Base-by-base conservation (phyloP, 1,284 basidiomycete genomes). In the Stygiomarasmius scandens region DNA sequence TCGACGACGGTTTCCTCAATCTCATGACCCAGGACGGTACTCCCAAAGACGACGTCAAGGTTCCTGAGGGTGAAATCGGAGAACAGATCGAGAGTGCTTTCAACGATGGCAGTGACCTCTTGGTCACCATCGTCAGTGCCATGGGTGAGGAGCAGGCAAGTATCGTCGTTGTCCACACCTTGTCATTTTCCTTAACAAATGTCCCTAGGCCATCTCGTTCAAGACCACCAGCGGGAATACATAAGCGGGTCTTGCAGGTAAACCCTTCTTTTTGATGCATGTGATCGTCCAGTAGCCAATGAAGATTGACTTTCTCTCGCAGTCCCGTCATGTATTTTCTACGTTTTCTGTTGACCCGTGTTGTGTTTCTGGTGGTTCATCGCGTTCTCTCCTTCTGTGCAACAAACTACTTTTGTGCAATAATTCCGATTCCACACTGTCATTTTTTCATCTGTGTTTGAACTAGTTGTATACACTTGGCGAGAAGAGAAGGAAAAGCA, bases 31-130 rank as follows among this genome's bases (percentile, higher is more conserved):
- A 72, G 68, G 95, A 98, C 61, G 96, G 95, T 62, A 71, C 71
- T 68, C 41, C 91, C 71, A 99, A 99, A 84, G 94, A 98, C 74
- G 96, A 99, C 77, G 93, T 99, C 77, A 92, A 89, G 74, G 76
- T 98, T 66, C 97, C 96, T 54, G 96, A 98, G 60, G 79, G 84
- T 60, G 90, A 94, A 16, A 65, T 98, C 54, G 96, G 96, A 66
- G 78, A 82, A 59, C 77, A 90, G 66, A 95, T 99, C 67, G 64
- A 81, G 69, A 63, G 61, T 27, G 87, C 74, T 49, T 98, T 97
- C 71, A 92, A 97, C 0, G 89, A 83, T 0, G 94, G 92, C 74
- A 95, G 95, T 79, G 95, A 96, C 67, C 77, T 93, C 61, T 74
- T 93, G 66, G 86, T 97, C 75, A 96, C 95, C 71, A 90, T 98